A percentile compares a stretch with the other conserved stretches of the same genome.
These are phyloP conservation scores for Capronia coronata DNA, from an alignment of 2,329 filamentous ascomycete genomes.

Conservation along the genomic window DNA sequence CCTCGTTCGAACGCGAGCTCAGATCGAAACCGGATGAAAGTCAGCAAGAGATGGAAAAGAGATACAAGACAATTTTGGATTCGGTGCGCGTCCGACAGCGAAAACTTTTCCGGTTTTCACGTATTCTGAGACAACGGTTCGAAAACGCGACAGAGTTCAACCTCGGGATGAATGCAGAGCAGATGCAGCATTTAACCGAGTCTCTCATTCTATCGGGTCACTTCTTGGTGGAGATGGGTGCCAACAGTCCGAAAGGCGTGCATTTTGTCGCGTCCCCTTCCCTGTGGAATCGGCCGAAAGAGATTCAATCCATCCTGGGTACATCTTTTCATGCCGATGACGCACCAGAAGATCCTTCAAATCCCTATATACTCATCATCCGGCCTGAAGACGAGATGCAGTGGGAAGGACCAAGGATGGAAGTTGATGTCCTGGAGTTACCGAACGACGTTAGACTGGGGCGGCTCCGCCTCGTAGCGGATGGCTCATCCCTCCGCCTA, in stretches of 20 bases:
- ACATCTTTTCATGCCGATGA: conserved; percentile 68
- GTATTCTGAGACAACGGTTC: conserved; percentile 84
- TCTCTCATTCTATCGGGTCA: conserved; percentile 75
- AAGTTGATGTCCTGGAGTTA: conserved; percentile 66
- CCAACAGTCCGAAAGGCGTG: conserved; percentile 65
- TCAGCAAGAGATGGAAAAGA: conserved; percentile 83
- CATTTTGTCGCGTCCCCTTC: conserved; percentile 80
- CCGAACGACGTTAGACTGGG: conserved; percentile 79
- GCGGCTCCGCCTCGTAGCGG: conserved; percentile 79
- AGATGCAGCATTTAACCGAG: conserved; percentile 70
- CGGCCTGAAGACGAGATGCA: conserved; percentile 69
- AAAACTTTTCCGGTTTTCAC: conserved; percentile 91
- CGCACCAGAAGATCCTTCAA: conserved; percentile 62
- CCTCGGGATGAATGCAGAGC: conserved; percentile 64
- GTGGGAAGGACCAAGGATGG: conserved; percentile 75
- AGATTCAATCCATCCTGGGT: conserved; percentile 78
- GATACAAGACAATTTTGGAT: conserved; percentile 91
- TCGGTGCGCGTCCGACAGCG: conserved; percentile 92
- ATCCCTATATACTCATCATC: conserved; percentile 80
- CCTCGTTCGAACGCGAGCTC: conserved; percentile 87
- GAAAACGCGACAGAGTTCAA: conserved; percentile 96
- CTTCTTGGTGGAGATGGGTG: conserved; percentile 66
- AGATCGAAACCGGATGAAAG: conserved; percentile 78
- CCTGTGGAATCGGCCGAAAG: conserved; percentile 65
- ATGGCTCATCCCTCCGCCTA: conserved; percentile 73